Conservation (phyloP, 116 monocot genomes). For the Cymodocea nodosa region DNA sequence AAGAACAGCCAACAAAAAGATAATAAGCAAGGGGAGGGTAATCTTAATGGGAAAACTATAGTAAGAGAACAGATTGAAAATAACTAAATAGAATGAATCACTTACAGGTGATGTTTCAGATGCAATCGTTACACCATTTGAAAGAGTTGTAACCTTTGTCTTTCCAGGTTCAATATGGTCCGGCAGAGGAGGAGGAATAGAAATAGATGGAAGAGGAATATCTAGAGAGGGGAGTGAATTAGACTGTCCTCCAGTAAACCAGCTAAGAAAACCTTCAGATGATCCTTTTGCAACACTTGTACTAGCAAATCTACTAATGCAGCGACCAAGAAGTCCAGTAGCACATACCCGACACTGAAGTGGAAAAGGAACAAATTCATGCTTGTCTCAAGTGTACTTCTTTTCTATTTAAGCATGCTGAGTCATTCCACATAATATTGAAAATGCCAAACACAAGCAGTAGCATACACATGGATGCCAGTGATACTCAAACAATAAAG, state of each 20-base stretch:
- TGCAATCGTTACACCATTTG: slow-evolving; percentile 87
- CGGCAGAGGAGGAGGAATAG: slow-evolving; percentile 59
- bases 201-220: slow-evolving; percentile 60
- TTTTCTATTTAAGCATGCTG: not conserved
- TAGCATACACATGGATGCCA: too few species aligned
- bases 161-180: slow-evolving; percentile 68
- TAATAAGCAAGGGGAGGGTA: not conserved
- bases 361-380: not conserved
- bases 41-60: not conserved
- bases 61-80: not conserved
- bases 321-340: slow-evolving; percentile 6
- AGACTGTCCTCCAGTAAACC: slow-evolving; percentile 47
- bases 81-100: slow-evolving; percentile 4
- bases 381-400: not conserved
- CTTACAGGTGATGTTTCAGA: slow-evolving; percentile 82
- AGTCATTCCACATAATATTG: not conserved
- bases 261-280: slow-evolving; percentile 67
- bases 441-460: too few species aligned
- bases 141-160: slow-evolving; percentile 83
- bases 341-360: slow-evolving; percentile 1
- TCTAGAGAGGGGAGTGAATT: slow-evolving; percentile 52
- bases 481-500: too few species aligned
- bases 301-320: slow-evolving; percentile 56
- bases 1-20: slow-evolving; percentile 5
- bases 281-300: slow-evolving; percentile 54